A percentile compares a stretch with the other conserved stretches of the same genome.
phyloP scores from a whole-genome alignment of 1,284 basidiomycete genomes.

The Meira miltonrushii region DNA sequence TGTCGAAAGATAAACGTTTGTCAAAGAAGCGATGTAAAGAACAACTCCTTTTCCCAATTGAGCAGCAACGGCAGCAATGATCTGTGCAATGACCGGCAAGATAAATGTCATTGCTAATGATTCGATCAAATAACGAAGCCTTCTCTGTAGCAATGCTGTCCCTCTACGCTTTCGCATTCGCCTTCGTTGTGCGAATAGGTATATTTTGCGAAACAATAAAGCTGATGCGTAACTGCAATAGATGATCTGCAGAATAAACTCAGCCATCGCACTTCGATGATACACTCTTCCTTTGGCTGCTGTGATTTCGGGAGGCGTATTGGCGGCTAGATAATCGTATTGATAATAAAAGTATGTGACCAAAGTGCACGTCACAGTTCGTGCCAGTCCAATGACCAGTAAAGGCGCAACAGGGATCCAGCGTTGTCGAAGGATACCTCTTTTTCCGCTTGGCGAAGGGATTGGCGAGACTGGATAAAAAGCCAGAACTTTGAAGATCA shows the following conservation, averaged over 20 bases:
- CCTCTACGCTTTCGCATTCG: neutral
- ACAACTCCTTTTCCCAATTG: too few species aligned
- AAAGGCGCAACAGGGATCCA: neutral
- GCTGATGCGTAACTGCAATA: conserved; percentile 2
- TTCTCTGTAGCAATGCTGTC: neutral
- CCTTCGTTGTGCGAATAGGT: neutral
- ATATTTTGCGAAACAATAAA: neutral
- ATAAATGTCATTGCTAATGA: conserved; percentile 1
- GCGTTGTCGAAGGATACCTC: neutral
- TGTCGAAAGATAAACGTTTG: neutral
- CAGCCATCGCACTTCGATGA: neutral
- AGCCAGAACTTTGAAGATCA: neutral
- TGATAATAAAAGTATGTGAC: neutral
- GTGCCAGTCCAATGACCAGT: neutral
- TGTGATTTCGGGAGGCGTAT: neutral
- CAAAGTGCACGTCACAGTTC: neutral
- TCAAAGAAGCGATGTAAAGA: too few species aligned
- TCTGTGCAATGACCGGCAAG: neutral
- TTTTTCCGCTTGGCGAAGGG: too few species aligned
- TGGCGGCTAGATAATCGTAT: neutral
- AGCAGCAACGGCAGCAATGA: neutral
- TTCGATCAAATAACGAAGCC: conserved; percentile 3
- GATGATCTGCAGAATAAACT: conserved; percentile 1
- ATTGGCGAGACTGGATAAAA: neutral
- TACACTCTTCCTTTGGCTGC: neutral